phyloP scores from a whole-genome alignment of 2,329 filamentous ascomycete species.

The Aspergillus latus region DNA sequence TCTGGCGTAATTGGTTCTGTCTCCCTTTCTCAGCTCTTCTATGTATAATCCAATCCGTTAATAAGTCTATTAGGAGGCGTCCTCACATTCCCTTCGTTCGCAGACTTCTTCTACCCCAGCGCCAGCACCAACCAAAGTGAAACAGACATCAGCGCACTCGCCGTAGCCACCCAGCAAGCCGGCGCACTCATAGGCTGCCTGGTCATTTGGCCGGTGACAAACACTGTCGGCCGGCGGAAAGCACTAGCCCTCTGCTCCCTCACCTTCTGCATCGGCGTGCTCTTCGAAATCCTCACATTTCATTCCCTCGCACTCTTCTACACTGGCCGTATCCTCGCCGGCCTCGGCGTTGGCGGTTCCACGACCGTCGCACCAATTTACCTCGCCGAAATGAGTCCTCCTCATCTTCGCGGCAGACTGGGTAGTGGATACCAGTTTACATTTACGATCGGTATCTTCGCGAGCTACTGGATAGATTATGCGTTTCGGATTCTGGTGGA shows the following conservation, averaged over 20 bases:
- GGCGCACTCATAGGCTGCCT: slow-evolving; percentile 56
- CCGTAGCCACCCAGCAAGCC: slow-evolving; percentile 54
- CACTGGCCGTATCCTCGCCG: slow-evolving; percentile 49
- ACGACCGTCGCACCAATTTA: slow-evolving; percentile 47
- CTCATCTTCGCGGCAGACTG: slow-evolving; percentile 49
- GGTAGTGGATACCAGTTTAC: slow-evolving; percentile 55
- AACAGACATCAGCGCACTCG: slow-evolving; percentile 49
- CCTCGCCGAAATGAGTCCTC: slow-evolving; percentile 48
- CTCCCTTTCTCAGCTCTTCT: neutral
- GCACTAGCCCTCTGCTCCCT: slow-evolving; percentile 48
- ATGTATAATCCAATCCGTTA: no score
- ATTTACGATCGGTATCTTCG: slow-evolving; percentile 52
- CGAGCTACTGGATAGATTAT: slow-evolving; percentile 57
- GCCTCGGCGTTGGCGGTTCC: slow-evolving; percentile 51
- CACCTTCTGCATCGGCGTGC: slow-evolving; percentile 47
- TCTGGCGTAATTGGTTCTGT: slow-evolving; percentile 43
- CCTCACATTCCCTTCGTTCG: slow-evolving; percentile 49
- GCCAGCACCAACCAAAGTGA: slow-evolving; percentile 28
- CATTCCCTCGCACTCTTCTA: slow-evolving; percentile 49
- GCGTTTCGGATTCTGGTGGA: slow-evolving; percentile 31
- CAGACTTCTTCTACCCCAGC: slow-evolving; percentile 45
- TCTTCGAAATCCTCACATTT: slow-evolving; percentile 51
- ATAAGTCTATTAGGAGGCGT: slow-evolving; percentile 42
- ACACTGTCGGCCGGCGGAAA: slow-evolving; percentile 46
- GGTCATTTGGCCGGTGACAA: slow-evolving; percentile 50